These are phyloP conservation scores for Kodamaea leandrae DNA, from an alignment of 805 yeast genomes.

Conservation along the genomic window DNA sequence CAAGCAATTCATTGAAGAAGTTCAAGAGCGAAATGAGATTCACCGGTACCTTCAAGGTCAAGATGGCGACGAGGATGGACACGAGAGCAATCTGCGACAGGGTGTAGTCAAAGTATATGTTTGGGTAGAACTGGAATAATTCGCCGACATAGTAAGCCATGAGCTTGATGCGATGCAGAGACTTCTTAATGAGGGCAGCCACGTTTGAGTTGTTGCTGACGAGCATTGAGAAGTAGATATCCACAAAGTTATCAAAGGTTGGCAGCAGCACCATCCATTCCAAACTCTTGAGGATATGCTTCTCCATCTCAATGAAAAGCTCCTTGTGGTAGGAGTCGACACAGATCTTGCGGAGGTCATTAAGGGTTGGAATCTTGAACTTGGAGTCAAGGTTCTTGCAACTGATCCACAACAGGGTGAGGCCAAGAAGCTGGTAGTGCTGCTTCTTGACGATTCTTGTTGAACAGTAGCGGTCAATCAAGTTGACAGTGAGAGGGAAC, in stretches of 20 bases:
- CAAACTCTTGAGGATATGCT: slow-evolving; percentile 59
- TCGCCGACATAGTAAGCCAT: slow-evolving; percentile 61
- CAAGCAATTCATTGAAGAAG: slow-evolving; percentile 19
- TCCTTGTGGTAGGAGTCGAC: slow-evolving; percentile 55
- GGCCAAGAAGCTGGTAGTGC: slow-evolving; percentile 44
- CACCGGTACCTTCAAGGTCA: slow-evolving; percentile 35
- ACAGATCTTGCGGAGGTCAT: slow-evolving; percentile 53
- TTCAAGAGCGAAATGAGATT: slow-evolving; percentile 19
- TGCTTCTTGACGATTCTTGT: slow-evolving; percentile 45
- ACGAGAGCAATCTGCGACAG: slow-evolving; percentile 53
- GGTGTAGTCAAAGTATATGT: slow-evolving; percentile 53
- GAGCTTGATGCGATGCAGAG: slow-evolving; percentile 22
- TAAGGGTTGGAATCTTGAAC: slow-evolving; percentile 55
- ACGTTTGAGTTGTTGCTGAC: slow-evolving; percentile 19
- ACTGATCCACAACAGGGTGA: slow-evolving; percentile 44
- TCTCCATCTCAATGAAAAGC: slow-evolving; percentile 65
- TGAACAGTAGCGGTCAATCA: slow-evolving; percentile 44
- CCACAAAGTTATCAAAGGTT: slow-evolving; percentile 63
- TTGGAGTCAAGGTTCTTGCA: slow-evolving; percentile 51
- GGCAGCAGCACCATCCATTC: slow-evolving; percentile 64
- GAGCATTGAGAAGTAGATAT: slow-evolving; percentile 46
- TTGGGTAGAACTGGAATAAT: slow-evolving; percentile 59
- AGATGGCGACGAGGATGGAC: slow-evolving; percentile 36
- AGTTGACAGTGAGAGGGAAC: slow-evolving; percentile 44
- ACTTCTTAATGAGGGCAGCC: slow-evolving; percentile 10